A percentile compares a stretch with the other conserved stretches of the same genome.
Evolutionary conservation across 495 filamentous ascomycete genomes (phyloP).

Genomic region (Xylaria bambusicola): DNA sequence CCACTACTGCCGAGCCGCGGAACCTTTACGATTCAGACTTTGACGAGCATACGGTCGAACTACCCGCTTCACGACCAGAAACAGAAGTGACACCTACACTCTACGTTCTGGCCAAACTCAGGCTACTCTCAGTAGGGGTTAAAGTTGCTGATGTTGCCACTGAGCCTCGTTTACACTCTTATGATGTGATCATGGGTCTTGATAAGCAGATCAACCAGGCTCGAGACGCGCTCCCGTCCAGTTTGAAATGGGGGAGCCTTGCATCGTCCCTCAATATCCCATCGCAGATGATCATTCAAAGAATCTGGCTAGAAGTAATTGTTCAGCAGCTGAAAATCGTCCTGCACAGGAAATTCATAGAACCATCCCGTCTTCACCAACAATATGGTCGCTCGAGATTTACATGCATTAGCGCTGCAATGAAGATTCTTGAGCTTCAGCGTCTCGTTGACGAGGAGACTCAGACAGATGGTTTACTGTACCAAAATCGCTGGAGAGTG

Average conservation of each 20-base stretch:
- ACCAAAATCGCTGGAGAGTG: slow-evolving; percentile 36
- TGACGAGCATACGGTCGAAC: slow-evolving; percentile 34
- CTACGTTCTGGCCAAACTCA: slow-evolving; percentile 45
- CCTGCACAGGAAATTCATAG: slow-evolving; percentile 39
- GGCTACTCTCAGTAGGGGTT: slow-evolving; percentile 27
- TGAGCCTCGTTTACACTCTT: slow-evolving; percentile 28
- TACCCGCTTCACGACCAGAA: slow-evolving; percentile 40
- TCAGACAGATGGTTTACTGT: slow-evolving; percentile 34
- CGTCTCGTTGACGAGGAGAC: slow-evolving; percentile 37
- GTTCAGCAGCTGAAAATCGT: slow-evolving; percentile 30
- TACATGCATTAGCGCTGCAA: slow-evolving; percentile 32
- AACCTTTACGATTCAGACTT: slow-evolving; percentile 50
- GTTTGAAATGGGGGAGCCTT: slow-evolving; percentile 36
- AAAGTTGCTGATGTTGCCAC: slow-evolving; percentile 43
- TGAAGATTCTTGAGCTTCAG: slow-evolving; percentile 39
- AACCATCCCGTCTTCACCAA: slow-evolving; percentile 17
- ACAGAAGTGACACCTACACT: slow-evolving; percentile 39
- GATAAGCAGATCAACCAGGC: slow-evolving; percentile 31
- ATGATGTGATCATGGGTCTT: slow-evolving; percentile 40
- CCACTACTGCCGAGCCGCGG: slow-evolving; percentile 43
- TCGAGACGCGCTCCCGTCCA: slow-evolving; percentile 33
- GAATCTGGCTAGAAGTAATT: slow-evolving; percentile 33
- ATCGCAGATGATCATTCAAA: slow-evolving; percentile 35
- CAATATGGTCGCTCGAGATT: slow-evolving; percentile 34
- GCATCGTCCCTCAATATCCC: slow-evolving; percentile 37